Conservation (phyloP, 2,329 filamentous ascomycete genomes). For the Arthroderma uncinatum region DNA sequence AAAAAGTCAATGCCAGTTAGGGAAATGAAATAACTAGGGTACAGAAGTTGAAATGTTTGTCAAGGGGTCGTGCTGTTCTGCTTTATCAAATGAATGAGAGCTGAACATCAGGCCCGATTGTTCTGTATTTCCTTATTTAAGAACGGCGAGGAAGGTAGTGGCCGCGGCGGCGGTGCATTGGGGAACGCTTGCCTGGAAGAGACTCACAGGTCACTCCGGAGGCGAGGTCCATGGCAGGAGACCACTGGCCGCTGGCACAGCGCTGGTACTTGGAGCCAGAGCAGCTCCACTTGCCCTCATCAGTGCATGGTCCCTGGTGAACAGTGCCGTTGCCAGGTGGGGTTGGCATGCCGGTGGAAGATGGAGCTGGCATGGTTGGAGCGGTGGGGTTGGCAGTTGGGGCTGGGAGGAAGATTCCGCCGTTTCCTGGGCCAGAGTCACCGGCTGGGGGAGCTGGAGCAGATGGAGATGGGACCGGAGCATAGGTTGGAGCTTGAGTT, state of each 20-base stretch:
- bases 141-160: neutral
- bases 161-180: conserved; percentile 2
- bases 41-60: neutral
- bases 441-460: conserved; percentile 16
- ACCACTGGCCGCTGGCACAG: conserved; percentile 51
- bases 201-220: conserved; percentile 42
- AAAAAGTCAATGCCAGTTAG: neutral
- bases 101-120: neutral
- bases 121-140: neutral
- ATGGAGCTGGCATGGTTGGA: conserved; percentile 7
- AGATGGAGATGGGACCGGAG: conserved; percentile 5
- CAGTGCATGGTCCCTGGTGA: conserved; percentile 29
- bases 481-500: conserved; percentile 11
- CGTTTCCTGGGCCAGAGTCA: conserved; percentile 15
- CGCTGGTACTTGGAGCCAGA: conserved; percentile 48
- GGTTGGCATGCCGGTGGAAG: neutral
- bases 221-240: conserved; percentile 40
- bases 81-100: neutral
- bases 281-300: conserved; percentile 51
- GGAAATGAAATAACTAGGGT: neutral
- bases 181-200: conserved; percentile 19
- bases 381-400: neutral
- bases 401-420: conserved; percentile 12
- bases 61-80: neutral
- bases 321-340: conserved; percentile 9